Base-by-base conservation (phyloP, 106 monocot species). In the Allium sativum region DNA sequence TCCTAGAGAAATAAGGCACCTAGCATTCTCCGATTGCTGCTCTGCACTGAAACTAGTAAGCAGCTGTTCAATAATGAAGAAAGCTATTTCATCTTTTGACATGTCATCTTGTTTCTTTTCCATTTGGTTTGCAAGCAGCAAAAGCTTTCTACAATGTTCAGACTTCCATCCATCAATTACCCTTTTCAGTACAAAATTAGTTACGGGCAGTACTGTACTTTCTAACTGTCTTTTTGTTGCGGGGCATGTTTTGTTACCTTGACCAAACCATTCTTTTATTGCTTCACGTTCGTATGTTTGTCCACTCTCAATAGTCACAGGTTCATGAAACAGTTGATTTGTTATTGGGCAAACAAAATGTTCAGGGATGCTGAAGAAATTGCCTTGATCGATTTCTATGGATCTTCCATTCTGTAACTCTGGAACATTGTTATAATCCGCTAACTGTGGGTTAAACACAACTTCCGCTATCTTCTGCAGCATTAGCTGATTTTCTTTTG, bases 1-100 rank as follows among this genome's bases (percentile, higher is more conserved):
- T 40, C 83, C 83, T 51, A 79, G 52, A 65, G 78, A 68, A 45
- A 83, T 69, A 47, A 83, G 75, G 53, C 62, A 63, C 42, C 64
- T 68, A 4, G 69, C 65, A 62, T 72, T 83, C 53, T 75, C 65
- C 31, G 66, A 55, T 40, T 61, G 65, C 46, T 81, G 73, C 12
- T 72, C 68, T 59, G 14, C 52, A 63, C 61, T 56, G 7, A 68
- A 62, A 40, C 59, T 46, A n/a, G 65, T 51, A 2, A 69, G 55
- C 58, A 79, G 64, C 52, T 72, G 54, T 6, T 79, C 69, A 17
- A 72, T 56, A 46, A 79, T 69, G 31, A 60, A 19, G 7, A 72
- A 58, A 21, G 65, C 71, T 42, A 45, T 42, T 48, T 66, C 72
- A 56, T 69, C 65, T 48, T 62, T 73, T 9, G 56, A 66, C 45